Conservation (phyloP, 2,329 filamentous ascomycete genomes). For the Xylariaceae sp. region DNA sequence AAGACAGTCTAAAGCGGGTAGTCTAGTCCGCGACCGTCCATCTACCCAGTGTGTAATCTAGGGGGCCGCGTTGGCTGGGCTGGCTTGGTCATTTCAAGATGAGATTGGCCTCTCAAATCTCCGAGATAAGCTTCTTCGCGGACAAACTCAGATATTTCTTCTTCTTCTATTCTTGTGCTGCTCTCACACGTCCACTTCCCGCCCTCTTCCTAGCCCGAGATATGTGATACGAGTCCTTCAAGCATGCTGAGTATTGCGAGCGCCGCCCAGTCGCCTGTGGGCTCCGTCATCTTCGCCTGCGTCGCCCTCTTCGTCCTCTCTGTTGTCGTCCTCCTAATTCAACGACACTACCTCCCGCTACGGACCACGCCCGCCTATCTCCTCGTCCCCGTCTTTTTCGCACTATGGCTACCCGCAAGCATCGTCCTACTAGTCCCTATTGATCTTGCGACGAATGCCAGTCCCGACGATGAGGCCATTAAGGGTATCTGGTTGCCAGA, state of each 20-base stretch:
- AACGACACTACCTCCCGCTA: constrained; percentile 86
- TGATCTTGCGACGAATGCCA: constrained; percentile 83
- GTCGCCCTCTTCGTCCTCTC: constrained; percentile 71
- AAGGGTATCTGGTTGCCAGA: constrained; percentile 85
- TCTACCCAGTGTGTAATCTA: too few species aligned
- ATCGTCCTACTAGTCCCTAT: constrained; percentile 92
- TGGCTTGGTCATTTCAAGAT: too few species aligned
- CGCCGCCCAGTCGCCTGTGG: constrained; percentile 58
- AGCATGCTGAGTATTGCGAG: constrained; percentile 47
- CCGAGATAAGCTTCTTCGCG: too few species aligned
- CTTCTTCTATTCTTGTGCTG: too few species aligned
- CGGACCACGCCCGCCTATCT: constrained; percentile 88
- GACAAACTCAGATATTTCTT: too few species aligned
- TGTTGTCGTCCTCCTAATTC: constrained; percentile 71
- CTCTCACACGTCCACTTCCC: not conserved
- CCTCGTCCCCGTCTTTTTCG: constrained; percentile 88
- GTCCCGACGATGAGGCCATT: constrained; percentile 63
- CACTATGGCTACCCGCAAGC: constrained; percentile 86
- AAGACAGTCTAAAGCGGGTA: too few species aligned
- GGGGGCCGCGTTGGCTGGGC: too few species aligned
- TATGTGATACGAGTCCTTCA: constrained; percentile 2
- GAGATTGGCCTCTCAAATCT: too few species aligned
- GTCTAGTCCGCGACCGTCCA: too few species aligned
- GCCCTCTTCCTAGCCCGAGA: constrained; percentile 1
- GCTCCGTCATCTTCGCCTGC: constrained; percentile 74